A percentile compares a stretch with the other conserved stretches of the same genome.
Conservation (phyloP, 768 basidiomycete species). For the Clitopilus passeckerianus region DNA sequence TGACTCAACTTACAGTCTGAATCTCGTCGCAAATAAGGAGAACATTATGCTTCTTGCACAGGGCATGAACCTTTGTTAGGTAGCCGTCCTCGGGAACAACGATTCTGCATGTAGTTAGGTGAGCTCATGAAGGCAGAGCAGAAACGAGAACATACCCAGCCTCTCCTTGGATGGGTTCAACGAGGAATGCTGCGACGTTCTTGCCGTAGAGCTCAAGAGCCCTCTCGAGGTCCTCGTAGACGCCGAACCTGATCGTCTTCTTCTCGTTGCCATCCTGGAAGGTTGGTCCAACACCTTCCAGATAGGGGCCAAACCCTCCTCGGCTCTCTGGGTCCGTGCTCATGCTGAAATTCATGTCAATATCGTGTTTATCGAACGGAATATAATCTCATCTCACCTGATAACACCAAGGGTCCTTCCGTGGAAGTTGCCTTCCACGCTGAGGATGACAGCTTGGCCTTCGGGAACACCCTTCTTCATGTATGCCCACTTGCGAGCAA, state of each 20-base stretch:
- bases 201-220: conserved; percentile 79
- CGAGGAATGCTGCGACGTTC: conserved; percentile 86
- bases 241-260: conserved; percentile 75
- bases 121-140: neutral
- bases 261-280: conserved; percentile 50
- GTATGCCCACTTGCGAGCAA: conserved; percentile 97
- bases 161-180: conserved; percentile 99
- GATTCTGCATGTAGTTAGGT: conserved; percentile 50
- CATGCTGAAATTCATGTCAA: conserved; percentile 49
- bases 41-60: conserved; percentile 92
- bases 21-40: conserved; percentile 98
- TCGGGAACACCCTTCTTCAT: conserved; percentile 76
- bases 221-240: conserved; percentile 73
- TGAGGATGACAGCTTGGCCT: conserved; percentile 82
- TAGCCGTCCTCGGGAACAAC: conserved; percentile 90
- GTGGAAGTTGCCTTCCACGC: conserved; percentile 91
- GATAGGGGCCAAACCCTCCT: conserved; percentile 86
- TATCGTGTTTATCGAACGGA: neutral
- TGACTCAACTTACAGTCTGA: conserved; percentile 64
- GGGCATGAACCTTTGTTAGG: conserved; percentile 64
- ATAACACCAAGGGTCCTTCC: conserved; percentile 89
- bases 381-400: conserved; percentile 37
- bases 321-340: conserved; percentile 92
- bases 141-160: conserved; percentile 62
- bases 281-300: conserved; percentile 78